Evolutionary conservation across 2,329 filamentous ascomycete genomes (phyloP).

Genomic region (Penicillium sp.): DNA sequence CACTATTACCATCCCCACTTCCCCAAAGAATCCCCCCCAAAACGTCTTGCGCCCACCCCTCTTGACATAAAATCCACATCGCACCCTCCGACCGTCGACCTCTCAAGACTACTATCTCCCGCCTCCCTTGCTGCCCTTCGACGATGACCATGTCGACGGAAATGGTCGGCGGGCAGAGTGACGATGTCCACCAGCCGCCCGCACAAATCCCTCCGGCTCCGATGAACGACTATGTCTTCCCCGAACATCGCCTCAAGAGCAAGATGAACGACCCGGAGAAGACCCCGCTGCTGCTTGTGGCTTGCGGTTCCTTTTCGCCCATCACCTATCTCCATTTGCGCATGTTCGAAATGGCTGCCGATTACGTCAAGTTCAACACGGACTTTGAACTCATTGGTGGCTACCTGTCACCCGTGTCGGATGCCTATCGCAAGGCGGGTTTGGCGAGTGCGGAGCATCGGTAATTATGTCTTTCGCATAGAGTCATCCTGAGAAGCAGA

Average conservation of each 20-base stretch:
- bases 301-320: constrained; percentile 67
- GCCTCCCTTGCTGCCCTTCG: neutral
- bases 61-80: neutral
- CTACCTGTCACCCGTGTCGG: constrained; percentile 77
- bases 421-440: constrained; percentile 78
- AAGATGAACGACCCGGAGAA: constrained; percentile 51
- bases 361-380: constrained; percentile 74
- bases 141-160: constrained; percentile 32
- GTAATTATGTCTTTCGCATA: constrained; percentile 36
- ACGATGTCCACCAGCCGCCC: constrained; percentile 31
- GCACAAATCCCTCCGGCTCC: constrained; percentile 29
- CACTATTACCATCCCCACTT: constrained; percentile 1
- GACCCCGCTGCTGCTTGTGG: constrained; percentile 51
- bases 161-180: constrained; percentile 30
- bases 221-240: constrained; percentile 49
- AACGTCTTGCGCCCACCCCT: neutral
- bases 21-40: neutral
- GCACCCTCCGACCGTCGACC: neutral
- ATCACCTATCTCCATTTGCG: constrained; percentile 62
- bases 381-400: constrained; percentile 84
- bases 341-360: constrained; percentile 86
- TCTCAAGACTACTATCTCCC: neutral
- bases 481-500: neutral
- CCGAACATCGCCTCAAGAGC: constrained; percentile 47
- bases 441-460: constrained; percentile 72